phyloP scores from a whole-genome alignment of 306 rosid genomes.

The Benincasa hispida region DNA sequence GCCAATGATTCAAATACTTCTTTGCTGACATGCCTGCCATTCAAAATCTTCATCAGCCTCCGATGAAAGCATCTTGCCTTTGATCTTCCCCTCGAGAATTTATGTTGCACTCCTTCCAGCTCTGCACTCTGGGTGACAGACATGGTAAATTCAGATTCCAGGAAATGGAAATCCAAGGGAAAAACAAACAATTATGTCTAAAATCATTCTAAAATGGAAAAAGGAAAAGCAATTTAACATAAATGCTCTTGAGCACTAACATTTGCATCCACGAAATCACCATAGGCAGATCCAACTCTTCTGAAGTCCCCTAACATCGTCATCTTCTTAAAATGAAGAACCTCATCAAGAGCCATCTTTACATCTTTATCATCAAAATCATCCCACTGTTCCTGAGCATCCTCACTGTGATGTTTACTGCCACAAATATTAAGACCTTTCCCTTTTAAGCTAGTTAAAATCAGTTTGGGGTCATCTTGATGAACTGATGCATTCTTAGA shows the following conservation, averaged over 20 bases:
- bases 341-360: slow-evolving; percentile 62
- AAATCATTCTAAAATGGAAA: neutral
- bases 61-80: slow-evolving; percentile 36
- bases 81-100: slow-evolving; percentile 28
- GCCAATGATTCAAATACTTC: slow-evolving; percentile 73
- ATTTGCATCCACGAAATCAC: slow-evolving; percentile 38
- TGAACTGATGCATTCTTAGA: slow-evolving; percentile 24
- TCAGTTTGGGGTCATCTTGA: slow-evolving; percentile 32
- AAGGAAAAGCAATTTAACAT: neutral
- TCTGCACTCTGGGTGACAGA: slow-evolving; percentile 29
- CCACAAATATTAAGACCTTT: slow-evolving; percentile 15
- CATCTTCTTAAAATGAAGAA: slow-evolving; percentile 53
- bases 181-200: slow-evolving; percentile 2
- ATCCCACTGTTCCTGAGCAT: slow-evolving; percentile 56
- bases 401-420: slow-evolving; percentile 18
- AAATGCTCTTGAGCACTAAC: slow-evolving; percentile 30
- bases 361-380: slow-evolving; percentile 46
- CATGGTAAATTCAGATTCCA: slow-evolving; percentile 28
- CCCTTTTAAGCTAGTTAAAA: slow-evolving; percentile 24
- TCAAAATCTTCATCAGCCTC: slow-evolving; percentile 44
- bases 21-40: slow-evolving; percentile 34
- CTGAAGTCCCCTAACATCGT: slow-evolving; percentile 47
- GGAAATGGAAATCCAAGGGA: slow-evolving; percentile 27
- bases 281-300: slow-evolving; percentile 31
- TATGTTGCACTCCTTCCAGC: slow-evolving; percentile 20